Percentiles rank a stretch among this genome's conserved stretches.
phyloP scores from a whole-genome alignment of 208 protist genomes.

The Crithidia mellificae region DNA sequence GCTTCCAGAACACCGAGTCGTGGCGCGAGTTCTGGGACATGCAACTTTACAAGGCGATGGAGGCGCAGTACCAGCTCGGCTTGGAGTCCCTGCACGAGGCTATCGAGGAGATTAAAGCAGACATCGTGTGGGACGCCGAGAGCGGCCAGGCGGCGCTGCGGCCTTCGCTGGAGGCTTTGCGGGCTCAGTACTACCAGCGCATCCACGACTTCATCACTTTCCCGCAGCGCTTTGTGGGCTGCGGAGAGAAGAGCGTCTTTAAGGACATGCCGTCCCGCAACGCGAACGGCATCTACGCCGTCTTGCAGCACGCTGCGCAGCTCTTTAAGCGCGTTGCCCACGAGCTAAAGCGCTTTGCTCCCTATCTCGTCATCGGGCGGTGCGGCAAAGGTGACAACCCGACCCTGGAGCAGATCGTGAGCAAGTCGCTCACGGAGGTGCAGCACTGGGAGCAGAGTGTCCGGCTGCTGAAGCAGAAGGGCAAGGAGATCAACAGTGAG shows the following conservation, averaged over 20 bases:
- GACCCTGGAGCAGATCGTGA: slow-evolving; percentile 89
- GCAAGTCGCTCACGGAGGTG: slow-evolving; percentile 86
- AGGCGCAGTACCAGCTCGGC: slow-evolving; percentile 94
- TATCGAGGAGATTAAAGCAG: slow-evolving; percentile 90
- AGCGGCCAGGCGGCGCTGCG: slow-evolving; percentile 78
- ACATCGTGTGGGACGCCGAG: slow-evolving; percentile 89
- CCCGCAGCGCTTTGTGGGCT: slow-evolving; percentile 91
- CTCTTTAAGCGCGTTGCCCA: slow-evolving; percentile 90
- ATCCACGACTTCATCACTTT: slow-evolving; percentile 96
- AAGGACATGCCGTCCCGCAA: slow-evolving; percentile 89
- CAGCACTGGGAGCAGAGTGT: slow-evolving; percentile 96
- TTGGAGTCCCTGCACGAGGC: slow-evolving; percentile 93
- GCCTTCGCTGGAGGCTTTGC: slow-evolving; percentile 92
- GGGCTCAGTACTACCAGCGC: slow-evolving; percentile 92
- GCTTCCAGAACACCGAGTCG: slow-evolving; percentile 89
- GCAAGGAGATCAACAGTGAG: slow-evolving; percentile 93
- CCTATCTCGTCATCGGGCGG: slow-evolving; percentile 90
- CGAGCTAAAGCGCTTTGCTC: slow-evolving; percentile 86
- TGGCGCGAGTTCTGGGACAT: slow-evolving; percentile 98
- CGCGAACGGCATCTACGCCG: slow-evolving; percentile 82
- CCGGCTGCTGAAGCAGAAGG: slow-evolving; percentile 94
- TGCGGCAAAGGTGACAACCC: slow-evolving; percentile 76
- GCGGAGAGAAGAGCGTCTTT: slow-evolving; percentile 70
- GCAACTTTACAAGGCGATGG: slow-evolving; percentile 98
- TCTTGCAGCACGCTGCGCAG: slow-evolving; percentile 91